Evolutionary conservation across 805 yeast genomes (phyloP), one percentile per base, ranked within the genome.

Genomic region (Candida railenensis): DNA sequence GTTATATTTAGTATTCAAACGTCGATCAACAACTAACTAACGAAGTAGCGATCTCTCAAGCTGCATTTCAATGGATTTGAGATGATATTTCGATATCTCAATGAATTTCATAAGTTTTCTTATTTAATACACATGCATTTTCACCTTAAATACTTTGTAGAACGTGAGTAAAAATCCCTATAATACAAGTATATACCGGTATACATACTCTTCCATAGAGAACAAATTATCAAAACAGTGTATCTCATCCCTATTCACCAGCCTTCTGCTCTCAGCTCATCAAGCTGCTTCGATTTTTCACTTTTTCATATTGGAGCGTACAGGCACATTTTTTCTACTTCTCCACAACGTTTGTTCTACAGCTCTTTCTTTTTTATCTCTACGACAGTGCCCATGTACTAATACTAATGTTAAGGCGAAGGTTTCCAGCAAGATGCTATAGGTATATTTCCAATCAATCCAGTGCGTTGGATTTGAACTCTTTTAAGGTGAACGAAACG

Each of bases 1-100:
- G 89, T 87, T n/a, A 72, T 83, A 1, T 88, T 87, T 67, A 84
- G 82, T 59, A 84, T 87, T 39, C 84, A 83, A 53, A 83, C 89
- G 11, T 49, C 62, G 12, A 62, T 68, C 30, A 70, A 71, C 46
- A 70, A 69, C 46, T 71, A 50, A 22, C 30, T 25, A 25, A 11
- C 9, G 9, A 25, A 7, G 11, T 25, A 25, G 9, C 11, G 9
- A 7, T 25, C 11, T 25, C 30, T 25, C 11, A n/a, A n/a, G n/a
- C n/a, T n/a, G n/a, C n/a, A n/a, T 25, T 25, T 25, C 30, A 25
- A 25, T 11, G 5, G 30, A 11, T 25, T 25, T 25, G 30, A 25
- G 30, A 7, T 7, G 30, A 25, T 7, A 11, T 5, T 25, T n/a
- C n/a, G n/a, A n/a, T n/a, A n/a, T n/a, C n/a, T n/a, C n/a, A n/a